Base-by-base conservation (phyloP, 1,284 basidiomycete species). In the Fomitopsis schrenkii region DNA sequence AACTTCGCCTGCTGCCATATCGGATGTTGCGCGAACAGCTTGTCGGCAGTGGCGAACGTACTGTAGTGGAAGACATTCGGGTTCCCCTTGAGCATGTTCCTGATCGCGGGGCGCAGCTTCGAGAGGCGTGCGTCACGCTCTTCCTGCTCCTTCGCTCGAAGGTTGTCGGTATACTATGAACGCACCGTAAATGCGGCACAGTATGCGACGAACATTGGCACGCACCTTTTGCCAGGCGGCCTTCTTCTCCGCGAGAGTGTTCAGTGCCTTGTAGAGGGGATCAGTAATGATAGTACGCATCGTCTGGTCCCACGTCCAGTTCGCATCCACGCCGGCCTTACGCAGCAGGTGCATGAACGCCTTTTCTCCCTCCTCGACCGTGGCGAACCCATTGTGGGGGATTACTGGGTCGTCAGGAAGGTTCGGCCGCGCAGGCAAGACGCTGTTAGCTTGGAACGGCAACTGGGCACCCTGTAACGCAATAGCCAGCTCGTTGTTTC, bases 221-320 rank as follows among this genome's bases (percentile, higher is more conserved):
- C 15, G 22, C 56, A 93, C 94, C 84, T 95, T 95, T 74, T 95
- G 91, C 84, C 90, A 99, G 54, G 90, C 89, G 53, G 88, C 81
- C 77, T 98, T 98, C 79, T 97, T 96, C 77, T 99, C 95, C 3
- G 94, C 93, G 57, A 98, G 81, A 52, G 93, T 94, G 72, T 93
- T 94, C 63, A 99, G 81, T 55, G 95, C 91, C 79, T 96, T 97
- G 80, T 98, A 99, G 66, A 98, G 78, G 42, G 97, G 96, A 79
- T 99, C 97, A 67, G 95, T 98, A 76, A 99, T 96, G 75, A 97
- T 95, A 68, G 92, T 91, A 70, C 97, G 86, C 92, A 99, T 97
- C 54, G 96, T 95, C 77, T 94, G 88, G 75, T 99, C 97, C 97
- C 97, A 99, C 22, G 94, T 96, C 93, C 94, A 98, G 66, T 84